phyloP scores from a whole-genome alignment of 2,329 filamentous ascomycete genomes.

The Arthrobotrys sphaeroides region DNA sequence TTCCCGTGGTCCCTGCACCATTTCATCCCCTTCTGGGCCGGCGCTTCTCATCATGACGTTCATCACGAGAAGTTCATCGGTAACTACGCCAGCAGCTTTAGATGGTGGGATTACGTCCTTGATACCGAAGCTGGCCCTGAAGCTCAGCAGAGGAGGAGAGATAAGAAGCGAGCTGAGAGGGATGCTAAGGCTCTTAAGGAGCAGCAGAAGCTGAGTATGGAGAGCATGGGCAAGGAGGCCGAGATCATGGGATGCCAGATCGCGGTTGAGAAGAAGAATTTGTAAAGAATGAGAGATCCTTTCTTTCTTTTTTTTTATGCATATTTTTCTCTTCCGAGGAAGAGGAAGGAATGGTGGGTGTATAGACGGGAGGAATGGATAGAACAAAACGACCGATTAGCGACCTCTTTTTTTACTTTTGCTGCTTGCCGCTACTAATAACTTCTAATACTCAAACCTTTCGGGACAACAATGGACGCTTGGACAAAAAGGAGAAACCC shows the following conservation, averaged over 20 bases:
- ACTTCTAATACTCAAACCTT: background rate
- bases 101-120: slow-evolving; percentile 96
- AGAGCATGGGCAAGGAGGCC: slow-evolving; percentile 24
- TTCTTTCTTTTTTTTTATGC: too few relatives aligned
- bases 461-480: background rate
- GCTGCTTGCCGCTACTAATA: background rate
- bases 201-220: slow-evolving; percentile 65
- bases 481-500: background rate
- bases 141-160: slow-evolving; percentile 82
- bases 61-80: slow-evolving; percentile 99
- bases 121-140: slow-evolving; percentile 94
- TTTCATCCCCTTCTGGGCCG: slow-evolving; percentile 97
- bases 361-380: background rate
- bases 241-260: slow-evolving; percentile 44
- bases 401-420: background rate
- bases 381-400: background rate
- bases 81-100: slow-evolving; percentile 97
- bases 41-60: slow-evolving; percentile 92
- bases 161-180: slow-evolving; percentile 75
- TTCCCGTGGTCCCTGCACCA: slow-evolving; percentile 97
- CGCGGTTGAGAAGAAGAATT: slow-evolving; percentile 16
- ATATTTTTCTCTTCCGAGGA: background rate
- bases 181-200: slow-evolving; percentile 71
- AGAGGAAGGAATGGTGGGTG: background rate
- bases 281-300: too few relatives aligned